Conservation (phyloP, 768 basidiomycete species). For the Xanthoconium purpureum region DNA sequence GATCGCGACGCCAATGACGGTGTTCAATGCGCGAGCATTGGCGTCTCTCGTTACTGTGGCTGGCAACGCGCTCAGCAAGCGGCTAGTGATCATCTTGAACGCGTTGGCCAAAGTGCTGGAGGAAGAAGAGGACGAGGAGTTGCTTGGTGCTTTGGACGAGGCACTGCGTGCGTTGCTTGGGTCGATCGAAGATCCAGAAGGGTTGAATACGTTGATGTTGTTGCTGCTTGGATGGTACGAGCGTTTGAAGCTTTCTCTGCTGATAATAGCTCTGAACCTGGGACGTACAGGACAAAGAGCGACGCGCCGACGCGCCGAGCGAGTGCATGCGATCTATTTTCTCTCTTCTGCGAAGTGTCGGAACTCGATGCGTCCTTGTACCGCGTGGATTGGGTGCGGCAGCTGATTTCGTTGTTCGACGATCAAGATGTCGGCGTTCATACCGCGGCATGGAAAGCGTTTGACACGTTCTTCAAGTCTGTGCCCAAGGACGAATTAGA, state of each 20-base stretch:
- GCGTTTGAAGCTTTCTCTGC: not conserved
- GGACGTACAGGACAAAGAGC: constrained; percentile 66
- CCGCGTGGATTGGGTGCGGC: constrained; percentile 91
- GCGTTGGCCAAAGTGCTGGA: constrained; percentile 80
- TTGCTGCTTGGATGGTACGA: constrained; percentile 83
- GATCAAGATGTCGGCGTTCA: constrained; percentile 74
- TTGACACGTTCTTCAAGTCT: constrained; percentile 87
- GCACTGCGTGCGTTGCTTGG: constrained; percentile 71
- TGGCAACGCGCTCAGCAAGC: constrained; percentile 82
- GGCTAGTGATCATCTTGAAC: constrained; percentile 73
- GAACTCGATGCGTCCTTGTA: constrained; percentile 81
- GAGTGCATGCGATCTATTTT: constrained; percentile 75
- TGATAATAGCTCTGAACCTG: not conserved
- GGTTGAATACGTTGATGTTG: constrained; percentile 86
- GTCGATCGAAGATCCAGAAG: constrained; percentile 83
- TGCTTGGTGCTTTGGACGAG: constrained; percentile 66
- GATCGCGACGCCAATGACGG: constrained; percentile 85
- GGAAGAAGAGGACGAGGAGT: constrained; percentile 64
- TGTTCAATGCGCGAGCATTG: constrained; percentile 91
- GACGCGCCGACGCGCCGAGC: constrained; percentile 68
- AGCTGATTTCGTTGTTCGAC: constrained; percentile 79
- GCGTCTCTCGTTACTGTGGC: constrained; percentile 92
- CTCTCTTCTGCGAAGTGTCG: constrained; percentile 79
- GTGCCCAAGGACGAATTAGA: constrained; percentile 93
- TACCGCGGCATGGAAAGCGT: constrained; percentile 74